Conservation (phyloP, 805 yeast species). For the Pichia nakasei region DNA sequence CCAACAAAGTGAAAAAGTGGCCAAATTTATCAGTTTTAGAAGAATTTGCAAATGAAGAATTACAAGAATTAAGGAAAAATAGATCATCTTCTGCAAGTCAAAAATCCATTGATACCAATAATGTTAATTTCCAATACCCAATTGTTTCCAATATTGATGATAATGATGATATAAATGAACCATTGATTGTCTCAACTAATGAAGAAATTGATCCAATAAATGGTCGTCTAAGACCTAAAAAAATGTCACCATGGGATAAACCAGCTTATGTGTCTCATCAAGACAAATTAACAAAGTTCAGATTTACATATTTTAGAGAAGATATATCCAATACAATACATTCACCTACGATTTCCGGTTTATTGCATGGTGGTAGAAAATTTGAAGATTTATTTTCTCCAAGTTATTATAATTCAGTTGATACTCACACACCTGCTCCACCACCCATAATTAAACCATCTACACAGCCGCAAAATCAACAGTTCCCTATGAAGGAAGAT, state of each 20-base stretch:
- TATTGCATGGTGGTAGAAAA: slow-evolving; percentile 43
- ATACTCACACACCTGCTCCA: neutral
- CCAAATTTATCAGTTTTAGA: slow-evolving; percentile 73
- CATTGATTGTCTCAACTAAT: slow-evolving; percentile 27
- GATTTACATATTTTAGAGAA: slow-evolving; percentile 90
- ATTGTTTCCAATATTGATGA: slow-evolving; percentile 27
- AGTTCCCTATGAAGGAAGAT: neutral
- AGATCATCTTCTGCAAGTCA: slow-evolving; percentile 21
- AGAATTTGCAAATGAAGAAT: slow-evolving; percentile 70
- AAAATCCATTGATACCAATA: slow-evolving; percentile 8
- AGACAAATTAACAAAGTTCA: slow-evolving; percentile 38
- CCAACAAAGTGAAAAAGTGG: slow-evolving; percentile 42
- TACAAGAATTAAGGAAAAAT: slow-evolving; percentile 25
- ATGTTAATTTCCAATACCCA: slow-evolving; percentile 33
- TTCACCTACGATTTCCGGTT: slow-evolving; percentile 79
- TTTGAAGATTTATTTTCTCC: slow-evolving; percentile 58
- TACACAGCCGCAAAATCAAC: too few relatives aligned
- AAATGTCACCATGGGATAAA: slow-evolving; percentile 66
- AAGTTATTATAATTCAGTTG: slow-evolving; percentile 23
- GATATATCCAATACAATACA: slow-evolving; percentile 85
- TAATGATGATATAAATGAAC: slow-evolving; percentile 17
- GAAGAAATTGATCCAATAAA: slow-evolving; percentile 48
- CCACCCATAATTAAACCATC: too few relatives aligned
- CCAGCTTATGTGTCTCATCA: slow-evolving; percentile 8
- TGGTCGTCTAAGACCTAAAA: slow-evolving; percentile 69